Evolutionary conservation across 78 protist species (phyloP).

Genomic region (Planoprotostelium fungivorum): DNA sequence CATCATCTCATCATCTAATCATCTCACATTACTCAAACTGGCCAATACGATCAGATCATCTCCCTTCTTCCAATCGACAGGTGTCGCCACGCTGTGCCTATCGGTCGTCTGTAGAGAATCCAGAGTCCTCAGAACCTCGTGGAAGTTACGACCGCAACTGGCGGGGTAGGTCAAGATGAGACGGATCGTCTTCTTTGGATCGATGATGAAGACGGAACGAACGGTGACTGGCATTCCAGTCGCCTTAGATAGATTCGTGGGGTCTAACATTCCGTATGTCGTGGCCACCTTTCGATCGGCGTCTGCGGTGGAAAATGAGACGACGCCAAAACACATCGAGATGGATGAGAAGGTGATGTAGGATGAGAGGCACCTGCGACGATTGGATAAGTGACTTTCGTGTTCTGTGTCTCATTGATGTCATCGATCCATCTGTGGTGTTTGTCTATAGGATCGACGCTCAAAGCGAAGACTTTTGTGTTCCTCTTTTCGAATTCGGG

Average conservation of each 20-base stretch:
- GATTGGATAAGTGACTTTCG: constrained; percentile 59
- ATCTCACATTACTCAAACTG: neutral
- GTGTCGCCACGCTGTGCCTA: constrained; percentile 64
- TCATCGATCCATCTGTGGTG: constrained; percentile 74
- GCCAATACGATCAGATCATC: constrained; percentile 14
- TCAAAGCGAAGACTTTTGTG: constrained; percentile 58
- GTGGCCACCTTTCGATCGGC: constrained; percentile 44
- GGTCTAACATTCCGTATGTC: constrained; percentile 72
- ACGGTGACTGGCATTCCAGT: too few relatives aligned
- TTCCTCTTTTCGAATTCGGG: constrained; percentile 59
- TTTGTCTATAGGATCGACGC: constrained; percentile 25
- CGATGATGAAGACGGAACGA: constrained; percentile 64
- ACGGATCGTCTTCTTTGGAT: constrained; percentile 49
- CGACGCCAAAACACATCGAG: neutral
- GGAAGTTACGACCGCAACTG: constrained; percentile 30
- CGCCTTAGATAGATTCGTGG: too few relatives aligned
- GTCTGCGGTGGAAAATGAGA: constrained; percentile 3
- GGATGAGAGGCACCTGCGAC: constrained; percentile 28
- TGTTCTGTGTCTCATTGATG: constrained; percentile 55
- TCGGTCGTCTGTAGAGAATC: constrained; percentile 80
- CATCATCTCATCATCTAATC: neutral
- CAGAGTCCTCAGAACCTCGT: constrained; percentile 70
- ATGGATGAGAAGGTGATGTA: neutral
- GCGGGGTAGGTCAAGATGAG: constrained; percentile 72
- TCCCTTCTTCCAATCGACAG: constrained; percentile 76